Evolutionary conservation across 2,329 filamentous ascomycete genomes (phyloP), one percentile per base, ranked within the genome.

Genomic region (Chaetomium olivaceum): DNA sequence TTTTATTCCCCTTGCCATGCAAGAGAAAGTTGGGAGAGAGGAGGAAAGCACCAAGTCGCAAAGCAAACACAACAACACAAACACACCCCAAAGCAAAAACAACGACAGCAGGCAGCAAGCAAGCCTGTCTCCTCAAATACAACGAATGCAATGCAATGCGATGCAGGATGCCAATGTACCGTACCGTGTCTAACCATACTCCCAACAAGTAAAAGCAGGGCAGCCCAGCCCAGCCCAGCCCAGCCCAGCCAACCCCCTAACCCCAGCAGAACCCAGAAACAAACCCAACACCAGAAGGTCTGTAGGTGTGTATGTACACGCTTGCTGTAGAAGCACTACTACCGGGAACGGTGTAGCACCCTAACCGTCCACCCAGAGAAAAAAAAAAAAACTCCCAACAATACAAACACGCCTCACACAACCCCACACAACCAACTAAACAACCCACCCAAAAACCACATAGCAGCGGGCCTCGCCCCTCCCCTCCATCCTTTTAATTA

Each of bases 141-240:
- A 56, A 36, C 52, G 29, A 36, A 33, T 56, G 52, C 52, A 31
- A 31, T 33, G 27, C 52, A 55, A 55, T 55, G 52, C 50, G 12
- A 52, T 52, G 23, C 52, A n/a, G 12, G n/a, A 36, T 43, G 39
- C 16, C 27, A 54, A n/a, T 27, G 19, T 29, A 54, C 50, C 48
- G 23, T 25, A 9, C 51, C 51, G 11, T n/a, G 12, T 52, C 29
- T 46, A 27, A 43, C 39, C 39, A 43, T 43, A 43, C 39, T 43
- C 39, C 39, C 39, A 43, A 43, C 39, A 43, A 19, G 14, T n/a
- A 14, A 2, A 11, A 36, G 33, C 11, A 29, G 6, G 6, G 33
- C 33, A 36, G 33, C 33, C 33, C 33, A 36, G 33, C 33, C 33
- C 33, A 9, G 33, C 33, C 33, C 33, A 36, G n/a, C 39, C 39